These are phyloP conservation scores for Dunaliella primolecta DNA, from an alignment of 139 green algal species.

Conservation along the genomic window DNA sequence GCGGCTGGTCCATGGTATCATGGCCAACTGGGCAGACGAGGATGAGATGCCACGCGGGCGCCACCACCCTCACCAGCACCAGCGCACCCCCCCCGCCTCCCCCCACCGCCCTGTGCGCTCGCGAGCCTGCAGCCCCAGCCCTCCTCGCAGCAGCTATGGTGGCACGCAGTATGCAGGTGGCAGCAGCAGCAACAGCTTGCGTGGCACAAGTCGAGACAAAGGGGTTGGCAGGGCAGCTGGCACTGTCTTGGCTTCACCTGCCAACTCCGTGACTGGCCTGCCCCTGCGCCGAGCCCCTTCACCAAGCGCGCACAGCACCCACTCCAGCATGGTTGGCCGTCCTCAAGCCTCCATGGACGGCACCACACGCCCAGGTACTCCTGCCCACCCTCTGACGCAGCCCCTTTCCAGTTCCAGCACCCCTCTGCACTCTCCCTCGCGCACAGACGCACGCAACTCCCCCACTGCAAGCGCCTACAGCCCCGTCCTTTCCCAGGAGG, in stretches of 20 bases:
- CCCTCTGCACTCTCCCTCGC: neutral
- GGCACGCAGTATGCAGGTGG: too few species aligned
- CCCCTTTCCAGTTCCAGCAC: neutral
- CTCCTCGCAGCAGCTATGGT: too few species aligned
- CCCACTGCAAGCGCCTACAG: neutral
- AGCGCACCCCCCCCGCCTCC: too few species aligned
- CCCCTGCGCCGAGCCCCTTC: neutral
- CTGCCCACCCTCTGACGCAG: neutral
- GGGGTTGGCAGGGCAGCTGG: too few species aligned
- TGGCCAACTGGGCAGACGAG: neutral
- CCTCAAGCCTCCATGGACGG: neutral
- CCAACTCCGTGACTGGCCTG: neutral
- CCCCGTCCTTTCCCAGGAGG: too few species aligned
- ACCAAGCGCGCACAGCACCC: neutral
- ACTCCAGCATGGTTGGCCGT: neutral
- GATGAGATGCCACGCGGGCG: neutral
- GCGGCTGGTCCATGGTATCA: neutral
- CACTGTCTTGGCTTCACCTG: neutral
- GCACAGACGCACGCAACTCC: neutral
- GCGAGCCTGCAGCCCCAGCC: neutral
- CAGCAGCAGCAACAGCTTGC: neutral
- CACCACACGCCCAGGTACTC: neutral
- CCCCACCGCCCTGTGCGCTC: neutral
- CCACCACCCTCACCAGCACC: neutral
- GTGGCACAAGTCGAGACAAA: too few species aligned